phyloP scores from a whole-genome alignment of 23 red algal species.

The Chondrus crispus region DNA sequence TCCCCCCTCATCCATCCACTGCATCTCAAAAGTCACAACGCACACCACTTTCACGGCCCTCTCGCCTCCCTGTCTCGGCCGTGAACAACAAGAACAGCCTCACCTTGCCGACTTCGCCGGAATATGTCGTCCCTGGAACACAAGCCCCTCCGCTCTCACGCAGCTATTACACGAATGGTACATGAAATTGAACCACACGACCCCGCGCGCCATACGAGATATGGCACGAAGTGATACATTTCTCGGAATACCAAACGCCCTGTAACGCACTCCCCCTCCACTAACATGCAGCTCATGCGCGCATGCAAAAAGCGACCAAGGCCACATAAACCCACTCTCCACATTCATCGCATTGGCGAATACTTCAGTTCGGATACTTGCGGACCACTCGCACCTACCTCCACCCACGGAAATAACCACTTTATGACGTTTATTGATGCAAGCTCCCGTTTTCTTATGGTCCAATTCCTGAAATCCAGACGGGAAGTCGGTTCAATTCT shows the following conservation, averaged over 20 bases:
- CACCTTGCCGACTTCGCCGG: too few relatives aligned
- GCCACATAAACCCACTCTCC: background rate
- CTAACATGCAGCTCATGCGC: background rate
- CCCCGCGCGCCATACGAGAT: background rate
- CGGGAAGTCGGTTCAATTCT: too few relatives aligned
- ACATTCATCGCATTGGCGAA: background rate
- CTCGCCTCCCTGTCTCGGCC: too few relatives aligned
- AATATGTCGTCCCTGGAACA: too few relatives aligned
- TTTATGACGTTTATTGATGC: background rate
- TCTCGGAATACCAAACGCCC: background rate
- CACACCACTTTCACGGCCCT: too few relatives aligned
- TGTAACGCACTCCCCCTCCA: background rate
- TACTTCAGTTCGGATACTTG: background rate
- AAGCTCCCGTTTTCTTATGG: background rate
- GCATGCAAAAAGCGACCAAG: background rate
- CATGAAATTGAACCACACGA: background rate
- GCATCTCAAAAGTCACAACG: too few relatives aligned
- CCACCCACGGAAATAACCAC: background rate
- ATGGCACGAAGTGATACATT: background rate
- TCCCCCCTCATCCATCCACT: too few relatives aligned
- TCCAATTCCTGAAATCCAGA: background rate
- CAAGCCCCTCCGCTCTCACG: too few relatives aligned
- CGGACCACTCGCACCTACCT: background rate
- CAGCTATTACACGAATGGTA: background rate
- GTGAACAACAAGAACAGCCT: too few relatives aligned